Base-by-base conservation (phyloP, 495 filamentous ascomycete genomes). In the Aspergillus biplanus region DNA sequence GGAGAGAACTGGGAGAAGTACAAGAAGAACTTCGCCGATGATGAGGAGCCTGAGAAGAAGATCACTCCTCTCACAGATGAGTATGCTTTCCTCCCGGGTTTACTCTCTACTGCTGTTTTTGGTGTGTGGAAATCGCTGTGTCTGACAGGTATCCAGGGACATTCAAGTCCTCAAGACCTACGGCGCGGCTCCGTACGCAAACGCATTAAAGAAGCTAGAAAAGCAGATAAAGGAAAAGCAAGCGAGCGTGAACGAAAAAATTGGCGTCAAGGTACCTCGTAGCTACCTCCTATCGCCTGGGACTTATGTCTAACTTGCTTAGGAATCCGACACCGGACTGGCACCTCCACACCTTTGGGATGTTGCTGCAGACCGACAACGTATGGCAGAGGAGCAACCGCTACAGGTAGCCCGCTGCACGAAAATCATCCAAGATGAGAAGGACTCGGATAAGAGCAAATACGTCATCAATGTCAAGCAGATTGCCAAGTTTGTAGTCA, bases 391-490 rank as follows among this genome's bases (percentile, higher is more conserved):
- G 76, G 95, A 99, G 80, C 95, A 99, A 73, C 96, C 95, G 27
- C 82, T 99, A 66, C 95, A 99, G 80, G 95, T 99, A 42, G 96
- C 95, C 66, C 86, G 95, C 66, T 99, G 95, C 83, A 99, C 95
- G 55, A 99, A 99, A 85, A 99, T 99, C 75, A 99, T 99, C 64
- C 88, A 91, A 61, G 93, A 97, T 77, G 95, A 97, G 74, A 95
- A 96, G 80, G 93, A 99, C 80, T 80, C 89, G 34, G 92, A 97
- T 68, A 99, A 99, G 86, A 95, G 90, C 86, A 98, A 98, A 88
- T 99, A 99, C 83, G 93, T 99, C 71, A 99, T 99, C 85, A 99
- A 98, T 78, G 95, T 99, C 67, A 99, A 99, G 80, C 95, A 99
- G 75, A 98, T 99, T 65, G 95, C 95, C 73, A 99, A 99, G 79